Conservation (phyloP, 1,139 yeast species). For the Groenewaldozyma sp. region DNA sequence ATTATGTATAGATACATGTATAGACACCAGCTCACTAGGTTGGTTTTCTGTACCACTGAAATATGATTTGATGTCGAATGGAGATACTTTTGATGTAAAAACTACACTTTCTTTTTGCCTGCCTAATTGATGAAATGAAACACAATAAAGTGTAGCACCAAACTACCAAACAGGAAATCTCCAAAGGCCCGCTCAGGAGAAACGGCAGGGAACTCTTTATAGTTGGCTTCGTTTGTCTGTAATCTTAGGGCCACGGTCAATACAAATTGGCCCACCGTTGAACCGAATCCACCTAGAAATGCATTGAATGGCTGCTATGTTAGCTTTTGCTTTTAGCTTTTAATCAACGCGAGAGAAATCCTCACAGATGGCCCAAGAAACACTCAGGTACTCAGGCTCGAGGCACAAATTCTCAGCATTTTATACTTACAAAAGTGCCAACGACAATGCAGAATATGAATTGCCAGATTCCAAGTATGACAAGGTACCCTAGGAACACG, state of each 20-base stretch:
- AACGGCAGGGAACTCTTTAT: slow-evolving; percentile 41
- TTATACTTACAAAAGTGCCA: slow-evolving; percentile 53
- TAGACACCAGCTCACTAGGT: too few species aligned
- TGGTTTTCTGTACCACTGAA: too few species aligned
- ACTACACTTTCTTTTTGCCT: not conserved
- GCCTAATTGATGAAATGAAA: slow-evolving; percentile 78
- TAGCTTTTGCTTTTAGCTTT: slow-evolving; percentile 1
- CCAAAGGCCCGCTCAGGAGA: slow-evolving; percentile 80
- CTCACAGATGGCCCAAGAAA: not conserved
- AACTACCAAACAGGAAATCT: slow-evolving; percentile 79
- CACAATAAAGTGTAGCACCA: slow-evolving; percentile 80
- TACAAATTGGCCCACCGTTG: slow-evolving; percentile 94
- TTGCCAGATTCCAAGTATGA: slow-evolving; percentile 66
- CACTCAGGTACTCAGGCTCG: not conserved
- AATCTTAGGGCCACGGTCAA: slow-evolving; percentile 58
- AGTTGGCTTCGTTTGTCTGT: slow-evolving; percentile 44
- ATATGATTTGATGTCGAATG: not conserved
- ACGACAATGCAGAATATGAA: slow-evolving; percentile 65
- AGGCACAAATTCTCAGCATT: not conserved
- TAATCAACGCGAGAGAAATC: slow-evolving; percentile 2
- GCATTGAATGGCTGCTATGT: slow-evolving; percentile 77
- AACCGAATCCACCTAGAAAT: slow-evolving; percentile 82
- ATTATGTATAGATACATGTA: too few species aligned
- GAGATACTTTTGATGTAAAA: not conserved
- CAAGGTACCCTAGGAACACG: slow-evolving; percentile 63